These are phyloP conservation scores for Fomitopsis pinicola DNA, from an alignment of 1,284 basidiomycete genomes.

Conservation along the genomic window DNA sequence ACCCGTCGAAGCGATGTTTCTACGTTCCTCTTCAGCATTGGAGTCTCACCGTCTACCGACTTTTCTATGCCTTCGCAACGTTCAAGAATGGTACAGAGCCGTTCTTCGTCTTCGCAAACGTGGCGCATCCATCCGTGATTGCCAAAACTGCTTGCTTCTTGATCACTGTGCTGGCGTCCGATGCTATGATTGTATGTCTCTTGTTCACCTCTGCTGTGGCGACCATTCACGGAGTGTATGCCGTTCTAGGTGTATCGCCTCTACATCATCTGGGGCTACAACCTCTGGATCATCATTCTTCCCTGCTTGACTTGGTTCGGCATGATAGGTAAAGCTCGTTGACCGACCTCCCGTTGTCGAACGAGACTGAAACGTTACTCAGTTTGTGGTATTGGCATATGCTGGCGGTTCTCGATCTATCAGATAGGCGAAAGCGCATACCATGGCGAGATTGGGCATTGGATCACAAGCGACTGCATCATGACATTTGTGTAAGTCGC, in stretches of 20 bases:
- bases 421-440: background rate
- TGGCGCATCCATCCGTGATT: background rate
- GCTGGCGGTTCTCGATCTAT: background rate
- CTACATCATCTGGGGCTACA: constrained; percentile 5
- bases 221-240: background rate
- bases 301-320: constrained; percentile 1
- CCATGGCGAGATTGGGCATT: background rate
- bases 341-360: background rate
- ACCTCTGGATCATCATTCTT: background rate
- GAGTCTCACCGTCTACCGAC: background rate
- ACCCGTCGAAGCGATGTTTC: background rate
- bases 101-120: background rate
- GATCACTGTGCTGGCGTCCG: constrained; percentile 1
- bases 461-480: constrained; percentile 2
- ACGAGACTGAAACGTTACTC: background rate
- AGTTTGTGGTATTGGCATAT: background rate
- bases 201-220: background rate
- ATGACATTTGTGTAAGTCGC: constrained; percentile 1
- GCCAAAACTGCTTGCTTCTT: constrained; percentile 1
- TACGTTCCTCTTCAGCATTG: background rate
- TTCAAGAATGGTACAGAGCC: background rate
- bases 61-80: background rate
- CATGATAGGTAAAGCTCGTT: background rate
- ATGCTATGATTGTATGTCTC: constrained; percentile 4
- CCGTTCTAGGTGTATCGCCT: constrained; percentile 1